phyloP scores from a whole-genome alignment of 176 grass and related monocot genomes.

The Cenchrus purpureus region DNA sequence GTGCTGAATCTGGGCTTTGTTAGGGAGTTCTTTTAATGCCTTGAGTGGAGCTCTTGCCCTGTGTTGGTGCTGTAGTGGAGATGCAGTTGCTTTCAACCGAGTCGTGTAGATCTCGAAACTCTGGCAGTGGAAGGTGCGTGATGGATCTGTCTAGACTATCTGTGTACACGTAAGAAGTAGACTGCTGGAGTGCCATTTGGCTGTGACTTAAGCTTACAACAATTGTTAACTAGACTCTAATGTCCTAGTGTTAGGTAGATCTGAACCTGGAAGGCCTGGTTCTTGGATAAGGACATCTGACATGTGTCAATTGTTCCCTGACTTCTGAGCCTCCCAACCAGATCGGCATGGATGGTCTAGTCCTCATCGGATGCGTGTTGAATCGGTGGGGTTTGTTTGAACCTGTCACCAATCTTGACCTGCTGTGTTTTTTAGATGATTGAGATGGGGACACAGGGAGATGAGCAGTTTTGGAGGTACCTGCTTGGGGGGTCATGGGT shows the following conservation, averaged over 20 bases:
- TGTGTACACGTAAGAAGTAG: slow-evolving; percentile 3
- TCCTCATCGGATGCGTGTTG: slow-evolving; percentile 18
- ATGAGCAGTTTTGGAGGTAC: slow-evolving; percentile 26
- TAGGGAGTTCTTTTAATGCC: slow-evolving; percentile 38
- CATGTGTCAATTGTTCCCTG: slow-evolving; percentile 29
- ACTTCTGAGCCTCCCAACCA: neutral
- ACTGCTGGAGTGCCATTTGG: neutral
- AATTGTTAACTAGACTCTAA: neutral
- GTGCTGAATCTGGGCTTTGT: slow-evolving; percentile 16
- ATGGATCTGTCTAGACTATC: slow-evolving; percentile 41
- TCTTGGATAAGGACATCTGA: slow-evolving; percentile 30
- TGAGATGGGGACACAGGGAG: slow-evolving; percentile 15
- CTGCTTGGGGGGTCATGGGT: neutral
- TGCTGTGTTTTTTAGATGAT: neutral
- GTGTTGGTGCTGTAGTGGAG: slow-evolving; percentile 40
- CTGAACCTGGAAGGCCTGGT: slow-evolving; percentile 26
- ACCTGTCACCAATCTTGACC: slow-evolving; percentile 28
- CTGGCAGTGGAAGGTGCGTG: slow-evolving; percentile 43
- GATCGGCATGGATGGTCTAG: slow-evolving; percentile 15
- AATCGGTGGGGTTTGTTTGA: slow-evolving; percentile 24
- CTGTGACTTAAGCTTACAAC: slow-evolving; percentile 35
- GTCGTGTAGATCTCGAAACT: slow-evolving; percentile 1
- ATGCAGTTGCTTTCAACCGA: slow-evolving; percentile 35
- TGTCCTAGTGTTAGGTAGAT: slow-evolving; percentile 41
- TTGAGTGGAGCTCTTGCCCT: slow-evolving; percentile 28